Evolutionary conservation across 2,329 filamentous ascomycete species (phyloP).

Genomic region (Clarireedia paspali): DNA sequence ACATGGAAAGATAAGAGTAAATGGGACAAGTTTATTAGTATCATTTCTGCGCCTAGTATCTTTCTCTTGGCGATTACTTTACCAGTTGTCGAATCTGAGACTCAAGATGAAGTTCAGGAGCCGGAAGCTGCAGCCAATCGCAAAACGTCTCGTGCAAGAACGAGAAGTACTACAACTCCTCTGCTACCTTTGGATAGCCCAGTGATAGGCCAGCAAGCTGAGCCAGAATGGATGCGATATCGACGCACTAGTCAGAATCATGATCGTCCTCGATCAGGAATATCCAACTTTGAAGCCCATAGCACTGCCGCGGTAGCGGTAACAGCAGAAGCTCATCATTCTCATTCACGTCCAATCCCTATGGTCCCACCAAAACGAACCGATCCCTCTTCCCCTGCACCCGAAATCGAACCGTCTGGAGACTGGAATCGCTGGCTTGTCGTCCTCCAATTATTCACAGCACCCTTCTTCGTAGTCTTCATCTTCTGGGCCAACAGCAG

Average conservation of each 20-base stretch:
- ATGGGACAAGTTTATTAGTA: slow-evolving; percentile 75
- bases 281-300: slow-evolving; percentile 25
- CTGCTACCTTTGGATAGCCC: slow-evolving; percentile 22
- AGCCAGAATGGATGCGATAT: slow-evolving; percentile 54
- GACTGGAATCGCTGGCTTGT: slow-evolving; percentile 91
- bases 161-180: slow-evolving; percentile 23
- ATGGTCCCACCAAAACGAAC: slow-evolving; percentile 10
- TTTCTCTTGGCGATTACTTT: slow-evolving; percentile 84
- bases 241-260: slow-evolving; percentile 35
- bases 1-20: slow-evolving; percentile 74
- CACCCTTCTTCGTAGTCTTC: slow-evolving; percentile 73
- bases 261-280: slow-evolving; percentile 9
- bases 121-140: slow-evolving; percentile 9
- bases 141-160: slow-evolving; percentile 15
- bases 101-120: slow-evolving; percentile 39
- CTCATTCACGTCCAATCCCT: slow-evolving; percentile 13
- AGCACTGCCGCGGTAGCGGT: slow-evolving; percentile 30
- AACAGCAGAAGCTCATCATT: slow-evolving; percentile 23
- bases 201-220: slow-evolving; percentile 22
- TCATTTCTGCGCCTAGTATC: slow-evolving; percentile 82
- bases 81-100: slow-evolving; percentile 74
- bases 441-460: slow-evolving; percentile 75
- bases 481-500: slow-evolving; percentile 65
- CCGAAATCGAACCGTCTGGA: slow-evolving; percentile 8
- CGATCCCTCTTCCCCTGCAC: background rate